Conservation (phyloP, 306 rosid species). For the Gastrolobium bilobum region DNA sequence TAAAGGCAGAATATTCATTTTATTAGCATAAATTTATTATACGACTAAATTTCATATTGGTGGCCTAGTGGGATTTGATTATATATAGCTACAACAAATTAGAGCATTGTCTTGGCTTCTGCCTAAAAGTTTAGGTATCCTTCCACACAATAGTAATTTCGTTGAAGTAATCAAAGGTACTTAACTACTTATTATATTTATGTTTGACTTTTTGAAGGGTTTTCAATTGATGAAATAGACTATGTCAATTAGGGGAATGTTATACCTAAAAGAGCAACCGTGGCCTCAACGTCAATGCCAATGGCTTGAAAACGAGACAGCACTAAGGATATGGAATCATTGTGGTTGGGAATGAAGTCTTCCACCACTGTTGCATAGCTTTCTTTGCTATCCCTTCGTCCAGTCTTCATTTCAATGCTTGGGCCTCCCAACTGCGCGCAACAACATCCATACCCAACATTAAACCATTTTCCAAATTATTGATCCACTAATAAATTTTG, state of each 20-base stretch:
- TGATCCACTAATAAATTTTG: no score
- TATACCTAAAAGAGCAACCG: constrained; percentile 83
- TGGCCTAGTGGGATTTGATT: not conserved
- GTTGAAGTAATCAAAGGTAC: not conserved
- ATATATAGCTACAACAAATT: not conserved
- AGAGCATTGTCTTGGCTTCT: not conserved
- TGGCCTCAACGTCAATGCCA: constrained; percentile 79
- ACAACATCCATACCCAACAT: constrained; percentile 8
- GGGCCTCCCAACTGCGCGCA: constrained; percentile 81
- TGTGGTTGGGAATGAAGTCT: constrained; percentile 75
- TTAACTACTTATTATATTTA: not conserved
- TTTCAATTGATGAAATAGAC: not conserved
- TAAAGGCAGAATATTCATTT: not conserved
- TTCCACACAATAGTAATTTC: constrained; percentile 2
- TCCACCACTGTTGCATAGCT: constrained; percentile 59
- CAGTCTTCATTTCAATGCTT: constrained; percentile 73
- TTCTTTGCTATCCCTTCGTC: constrained; percentile 77
- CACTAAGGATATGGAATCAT: constrained; percentile 70
- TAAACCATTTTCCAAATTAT: not conserved
- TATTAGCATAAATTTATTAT: not conserved
- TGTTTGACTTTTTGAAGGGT: constrained; percentile 15
- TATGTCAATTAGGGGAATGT: not conserved
- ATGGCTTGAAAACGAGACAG: constrained; percentile 76
- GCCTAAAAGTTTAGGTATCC: constrained; percentile 40
- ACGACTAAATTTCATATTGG: not conserved